Conservation (phyloP, 352 stramenopile species). For the Phytophthora boehmeriae region DNA sequence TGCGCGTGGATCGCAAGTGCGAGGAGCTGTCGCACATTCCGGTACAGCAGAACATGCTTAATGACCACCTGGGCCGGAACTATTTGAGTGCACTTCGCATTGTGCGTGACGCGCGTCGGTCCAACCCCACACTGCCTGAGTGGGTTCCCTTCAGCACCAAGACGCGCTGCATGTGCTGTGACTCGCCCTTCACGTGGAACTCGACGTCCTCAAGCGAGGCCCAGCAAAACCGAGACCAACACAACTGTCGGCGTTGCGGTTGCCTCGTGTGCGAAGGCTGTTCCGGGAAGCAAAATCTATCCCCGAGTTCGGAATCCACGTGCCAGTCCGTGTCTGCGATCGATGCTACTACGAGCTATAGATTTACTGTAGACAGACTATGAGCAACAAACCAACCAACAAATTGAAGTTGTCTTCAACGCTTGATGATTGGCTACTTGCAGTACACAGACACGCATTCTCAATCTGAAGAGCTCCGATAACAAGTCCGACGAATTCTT, state of each 20-base stretch:
- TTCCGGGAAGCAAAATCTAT: conserved; percentile 87
- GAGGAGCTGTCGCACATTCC: conserved; percentile 75
- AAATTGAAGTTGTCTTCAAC: conserved; percentile 1
- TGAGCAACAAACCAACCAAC: background rate
- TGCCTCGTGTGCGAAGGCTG: conserved; percentile 86
- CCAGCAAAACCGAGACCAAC: conserved; percentile 89
- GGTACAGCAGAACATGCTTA: conserved; percentile 88
- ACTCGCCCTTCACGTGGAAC: conserved; percentile 90
- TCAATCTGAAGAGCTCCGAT: background rate
- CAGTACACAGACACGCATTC: background rate
- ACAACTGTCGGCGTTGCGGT: conserved; percentile 89
- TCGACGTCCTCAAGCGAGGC: conserved; percentile 89
- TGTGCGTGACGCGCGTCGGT: conserved; percentile 71
- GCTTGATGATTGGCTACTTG: background rate
- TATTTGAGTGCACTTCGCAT: conserved; percentile 85
- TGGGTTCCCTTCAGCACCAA: conserved; percentile 86
- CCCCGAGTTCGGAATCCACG: conserved; percentile 85
- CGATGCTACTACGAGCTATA: conserved; percentile 86
- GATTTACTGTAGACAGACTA: background rate
- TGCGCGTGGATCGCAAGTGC: conserved; percentile 80
- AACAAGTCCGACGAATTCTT: background rate
- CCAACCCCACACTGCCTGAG: conserved; percentile 56
- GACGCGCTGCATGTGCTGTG: conserved; percentile 88
- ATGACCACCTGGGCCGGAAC: conserved; percentile 78
- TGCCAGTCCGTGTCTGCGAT: conserved; percentile 85